These are phyloP conservation scores for Colletotrichum sp. DNA, from an alignment of 2,329 filamentous ascomycete genomes.

Conservation along the genomic window DNA sequence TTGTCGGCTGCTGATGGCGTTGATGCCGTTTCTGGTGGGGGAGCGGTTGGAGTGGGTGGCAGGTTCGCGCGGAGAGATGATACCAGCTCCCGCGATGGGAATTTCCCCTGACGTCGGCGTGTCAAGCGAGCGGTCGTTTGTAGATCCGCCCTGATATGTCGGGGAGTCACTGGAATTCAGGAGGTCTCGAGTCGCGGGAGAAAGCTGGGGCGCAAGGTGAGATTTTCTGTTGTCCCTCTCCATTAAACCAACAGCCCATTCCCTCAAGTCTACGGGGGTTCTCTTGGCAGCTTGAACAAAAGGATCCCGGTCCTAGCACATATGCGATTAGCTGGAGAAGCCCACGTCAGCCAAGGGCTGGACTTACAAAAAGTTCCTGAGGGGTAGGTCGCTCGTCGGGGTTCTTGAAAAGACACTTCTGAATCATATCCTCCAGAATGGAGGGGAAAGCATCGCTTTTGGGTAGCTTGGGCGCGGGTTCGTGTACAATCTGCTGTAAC, in stretches of 20 bases:
- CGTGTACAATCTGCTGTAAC: constrained; percentile 95
- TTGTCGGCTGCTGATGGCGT: constrained; percentile 48
- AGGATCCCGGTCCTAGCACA: constrained; percentile 79
- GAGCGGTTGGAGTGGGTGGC: constrained; percentile 52
- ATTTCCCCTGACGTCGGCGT: constrained; percentile 78
- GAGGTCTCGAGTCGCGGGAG: constrained; percentile 79
- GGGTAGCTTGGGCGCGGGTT: constrained; percentile 89
- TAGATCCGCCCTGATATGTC: constrained; percentile 44
- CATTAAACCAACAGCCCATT: constrained; percentile 94
- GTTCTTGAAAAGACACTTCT: constrained; percentile 91
- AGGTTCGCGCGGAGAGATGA: constrained; percentile 60
- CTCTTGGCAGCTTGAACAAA: constrained; percentile 97
- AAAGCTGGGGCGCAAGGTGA: constrained; percentile 81
- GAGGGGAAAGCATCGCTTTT: constrained; percentile 97
- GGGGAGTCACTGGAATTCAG: constrained; percentile 70
- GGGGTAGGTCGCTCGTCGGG: constrained; percentile 90
- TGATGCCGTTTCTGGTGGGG: constrained; percentile 54
- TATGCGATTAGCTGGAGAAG: constrained; percentile 27
- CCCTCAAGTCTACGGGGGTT: constrained; percentile 90
- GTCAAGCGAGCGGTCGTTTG: constrained; percentile 51
- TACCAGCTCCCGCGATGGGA: constrained; percentile 63
- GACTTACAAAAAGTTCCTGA: constrained; percentile 85
- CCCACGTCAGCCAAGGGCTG: not conserved
- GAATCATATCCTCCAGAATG: constrained; percentile 96
- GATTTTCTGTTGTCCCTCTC: constrained; percentile 95